phyloP scores from a whole-genome alignment of 176 grass and related monocot species.

The Oryza brachyantha region DNA sequence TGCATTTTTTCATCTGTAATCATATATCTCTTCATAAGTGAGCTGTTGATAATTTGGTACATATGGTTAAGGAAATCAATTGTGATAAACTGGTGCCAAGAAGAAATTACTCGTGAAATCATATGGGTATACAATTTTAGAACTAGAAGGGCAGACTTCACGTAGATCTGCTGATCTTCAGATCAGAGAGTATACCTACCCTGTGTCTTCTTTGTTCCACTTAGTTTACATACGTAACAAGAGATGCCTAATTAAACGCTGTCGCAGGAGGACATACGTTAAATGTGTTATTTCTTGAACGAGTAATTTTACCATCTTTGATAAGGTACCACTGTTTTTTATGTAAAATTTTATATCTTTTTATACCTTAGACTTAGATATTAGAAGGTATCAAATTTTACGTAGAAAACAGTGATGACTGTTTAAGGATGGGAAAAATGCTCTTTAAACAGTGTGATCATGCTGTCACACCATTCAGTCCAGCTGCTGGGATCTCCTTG shows the following conservation, averaged over 20 bases:
- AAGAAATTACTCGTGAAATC: neutral
- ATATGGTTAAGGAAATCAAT: too few relatives aligned
- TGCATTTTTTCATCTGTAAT: neutral
- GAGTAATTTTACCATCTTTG: too few relatives aligned
- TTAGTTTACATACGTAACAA: slow-evolving; percentile 17
- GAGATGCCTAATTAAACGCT: neutral
- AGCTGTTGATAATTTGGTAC: too few relatives aligned
- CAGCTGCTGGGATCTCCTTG: neutral
- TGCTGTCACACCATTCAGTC: neutral
- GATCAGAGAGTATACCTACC: neutral
- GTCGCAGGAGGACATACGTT: neutral
- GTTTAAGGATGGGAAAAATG: too few relatives aligned
- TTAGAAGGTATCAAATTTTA: too few relatives aligned
- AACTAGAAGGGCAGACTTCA: neutral
- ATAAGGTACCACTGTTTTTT: too few relatives aligned
- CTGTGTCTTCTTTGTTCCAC: neutral
- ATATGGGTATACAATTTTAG: neutral
- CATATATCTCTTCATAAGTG: neutral
- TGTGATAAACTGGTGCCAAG: neutral
- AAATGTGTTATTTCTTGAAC: too few relatives aligned
- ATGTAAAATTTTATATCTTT: too few relatives aligned
- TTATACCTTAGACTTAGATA: too few relatives aligned
- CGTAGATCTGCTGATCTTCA: neutral
- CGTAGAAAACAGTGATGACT: too few relatives aligned
- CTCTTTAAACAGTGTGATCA: slow-evolving; percentile 6